Base-by-base conservation (phyloP, 179 eudicot genomes). In the Spinacia oleracea region DNA sequence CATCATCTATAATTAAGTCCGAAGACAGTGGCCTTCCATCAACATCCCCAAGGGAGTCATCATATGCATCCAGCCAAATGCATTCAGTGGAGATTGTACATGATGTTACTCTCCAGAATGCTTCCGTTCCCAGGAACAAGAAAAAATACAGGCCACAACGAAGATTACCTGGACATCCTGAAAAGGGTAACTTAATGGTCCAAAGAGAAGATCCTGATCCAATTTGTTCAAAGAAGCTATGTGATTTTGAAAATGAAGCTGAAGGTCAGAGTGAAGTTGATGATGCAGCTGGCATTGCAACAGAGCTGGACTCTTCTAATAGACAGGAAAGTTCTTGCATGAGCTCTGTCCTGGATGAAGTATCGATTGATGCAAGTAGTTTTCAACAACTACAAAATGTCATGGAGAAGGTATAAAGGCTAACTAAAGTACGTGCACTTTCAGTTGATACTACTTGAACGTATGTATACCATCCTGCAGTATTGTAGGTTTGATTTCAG, bases 381-480 rank as follows among this genome's bases (percentile, higher is more conserved):
- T 91, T 93, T 81, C 89, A 79, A 73, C 99, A 96, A 87, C 91
- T 96, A 78, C 97, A 91, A 83, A 89, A 82, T 84, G 90, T 91
- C 84, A 86, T 87, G 91, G 96, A 87, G 78, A 89, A 91, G 98
- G 99, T 96, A 91, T 42, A 64, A 23, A 68, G 78, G 40, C 35
- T 75, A 46, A 29, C 6, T 15, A 29, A 72, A 27, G 15, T 48
- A 9, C 38, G 18, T 75, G 31, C 42, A 16, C 51, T 50, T 75
- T 16, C n/a, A 32, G 15, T 56, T 15, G 64, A 11, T 32, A 63
- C 53, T 46, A 21, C 8, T 4, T 60, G 55, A 51, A 40, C 65
- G 35, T 71, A 51, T 51, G 64, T 42, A 25, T 51, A 11, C 27
- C 21, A 3, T 18, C 58, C 35, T 8, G 50, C 64, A 9, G 72